Evolutionary conservation across 2,329 filamentous ascomycete genomes (phyloP), one percentile per base, ranked within the genome.

Genomic region (Septoria linicola): DNA sequence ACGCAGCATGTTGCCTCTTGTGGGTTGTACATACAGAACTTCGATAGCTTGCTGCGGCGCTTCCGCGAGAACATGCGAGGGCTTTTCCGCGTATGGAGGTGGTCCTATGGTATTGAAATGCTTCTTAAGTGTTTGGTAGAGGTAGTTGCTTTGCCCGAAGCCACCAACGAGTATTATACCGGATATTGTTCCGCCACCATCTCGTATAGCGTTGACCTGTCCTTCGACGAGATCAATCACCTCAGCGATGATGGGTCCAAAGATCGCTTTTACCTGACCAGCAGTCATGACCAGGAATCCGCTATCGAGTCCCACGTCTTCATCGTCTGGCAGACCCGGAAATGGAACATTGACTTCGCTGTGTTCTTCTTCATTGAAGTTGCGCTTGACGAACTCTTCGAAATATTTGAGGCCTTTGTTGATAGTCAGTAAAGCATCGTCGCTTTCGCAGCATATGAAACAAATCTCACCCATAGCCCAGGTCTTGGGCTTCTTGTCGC

Each of bases 141-240:
- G 77, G 66, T 88, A 87, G 16, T 65, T 65, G 11, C 82, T 87
- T 72, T 90, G 85, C 1, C 88, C 88, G 62, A 92, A 92, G 5
- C 88, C 88, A 57, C 88, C 88, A 0, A 92, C 88, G 4, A 92
- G 76, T 37, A 91, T 84, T 58, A 92, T 89, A n/a, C 87, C 86
- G 41, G 72, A 73, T 1, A 76, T 72, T 4, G 65, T 53, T 3
- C 73, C 73, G 4, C 66, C 66, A 40, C 70, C 72, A 4, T 59
- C 54, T 36, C 65, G 62, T 49, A 76, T 72, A 1, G 61, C 67
- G 1, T 71, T 56, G 2, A 76, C 72, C 52, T 78, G 75, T 1
- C 72, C 71, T 49, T 76, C 69, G 52, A 85, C 84, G 31, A 64
- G 52, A n/a, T 55, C 63, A 20, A 75, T 83, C 11, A 89, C 73